Conservation (phyloP, 495 filamentous ascomycete species). For the Durotheca rogersii region DNA sequence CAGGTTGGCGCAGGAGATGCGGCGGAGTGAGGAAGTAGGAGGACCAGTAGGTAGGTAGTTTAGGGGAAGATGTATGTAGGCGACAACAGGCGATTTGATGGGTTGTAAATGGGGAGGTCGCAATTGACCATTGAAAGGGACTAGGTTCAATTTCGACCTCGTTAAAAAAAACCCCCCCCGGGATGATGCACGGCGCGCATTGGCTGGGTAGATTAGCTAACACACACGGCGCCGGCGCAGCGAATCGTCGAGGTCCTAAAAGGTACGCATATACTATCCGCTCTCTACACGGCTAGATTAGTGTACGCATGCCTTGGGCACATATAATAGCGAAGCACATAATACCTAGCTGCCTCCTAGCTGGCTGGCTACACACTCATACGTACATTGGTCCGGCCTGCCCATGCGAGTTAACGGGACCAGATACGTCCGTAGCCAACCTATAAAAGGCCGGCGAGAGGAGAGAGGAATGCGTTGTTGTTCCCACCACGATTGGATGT, state of each 20-base stretch:
- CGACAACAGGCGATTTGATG: too few species aligned
- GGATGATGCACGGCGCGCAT: slow-evolving; percentile 30
- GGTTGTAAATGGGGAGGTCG: neutral
- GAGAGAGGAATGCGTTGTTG: slow-evolving; percentile 31
- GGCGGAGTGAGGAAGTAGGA: neutral
- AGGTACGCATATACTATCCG: neutral
- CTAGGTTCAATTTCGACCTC: slow-evolving; percentile 22
- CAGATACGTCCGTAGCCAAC: too few species aligned
- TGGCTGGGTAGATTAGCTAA: slow-evolving; percentile 12
- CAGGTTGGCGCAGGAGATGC: neutral
- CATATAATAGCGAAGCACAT: too few species aligned
- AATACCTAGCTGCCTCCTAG: too few species aligned
- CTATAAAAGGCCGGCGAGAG: too few species aligned
- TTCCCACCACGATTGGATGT: slow-evolving; percentile 12
- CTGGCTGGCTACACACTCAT: too few species aligned
- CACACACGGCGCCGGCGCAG: neutral
- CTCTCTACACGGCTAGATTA: too few species aligned
- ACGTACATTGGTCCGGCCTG: too few species aligned
- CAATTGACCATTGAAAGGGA: slow-evolving; percentile 35
- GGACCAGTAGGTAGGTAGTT: neutral
- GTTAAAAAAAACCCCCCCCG: slow-evolving; percentile 16
- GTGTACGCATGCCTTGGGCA: too few species aligned
- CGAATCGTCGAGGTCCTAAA: slow-evolving; percentile 7
- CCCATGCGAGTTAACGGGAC: too few species aligned
- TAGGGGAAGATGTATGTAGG: too few species aligned